Conservation (phyloP, 495 filamentous ascomycete species). For the Hyaloscypha hepaticicola region DNA sequence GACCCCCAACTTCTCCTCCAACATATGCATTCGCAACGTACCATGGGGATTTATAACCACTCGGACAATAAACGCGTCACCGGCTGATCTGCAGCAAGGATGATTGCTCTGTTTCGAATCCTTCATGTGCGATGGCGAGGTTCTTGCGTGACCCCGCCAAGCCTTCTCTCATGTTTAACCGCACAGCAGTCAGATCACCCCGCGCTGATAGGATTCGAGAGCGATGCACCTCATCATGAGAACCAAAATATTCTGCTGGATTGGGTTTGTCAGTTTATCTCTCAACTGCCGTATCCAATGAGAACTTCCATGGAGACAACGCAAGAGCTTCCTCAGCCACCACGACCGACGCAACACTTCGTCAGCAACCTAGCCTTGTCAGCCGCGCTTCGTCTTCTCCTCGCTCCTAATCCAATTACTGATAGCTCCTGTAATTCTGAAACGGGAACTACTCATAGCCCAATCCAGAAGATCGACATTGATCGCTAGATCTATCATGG, state of each 20-base stretch:
- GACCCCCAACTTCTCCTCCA: not conserved
- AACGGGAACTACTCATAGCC: not conserved
- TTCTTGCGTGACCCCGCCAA: not conserved
- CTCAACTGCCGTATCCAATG: not conserved
- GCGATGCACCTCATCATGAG: not conserved
- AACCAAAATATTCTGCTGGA: not conserved
- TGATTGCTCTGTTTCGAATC: not conserved
- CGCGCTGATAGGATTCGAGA: not conserved
- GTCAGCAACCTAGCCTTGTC: not conserved
- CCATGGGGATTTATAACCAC: not conserved
- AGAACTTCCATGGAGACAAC: not conserved
- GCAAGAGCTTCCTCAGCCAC: not conserved
- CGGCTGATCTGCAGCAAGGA: not conserved
- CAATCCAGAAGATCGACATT: not conserved
- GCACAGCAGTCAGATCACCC: not conserved
- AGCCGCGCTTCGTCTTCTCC: not conserved
- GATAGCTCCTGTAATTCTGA: not conserved
- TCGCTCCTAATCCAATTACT: not conserved
- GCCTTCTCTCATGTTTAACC: not conserved
- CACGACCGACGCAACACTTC: not conserved
- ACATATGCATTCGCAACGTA: not conserved
- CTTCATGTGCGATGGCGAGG: not conserved
- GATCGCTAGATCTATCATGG: not conserved
- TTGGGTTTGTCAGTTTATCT: not conserved
- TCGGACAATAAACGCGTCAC: not conserved